Evolutionary conservation across 2,329 filamentous ascomycete species (phyloP).

Genomic region (Hysterium pulicare): DNA sequence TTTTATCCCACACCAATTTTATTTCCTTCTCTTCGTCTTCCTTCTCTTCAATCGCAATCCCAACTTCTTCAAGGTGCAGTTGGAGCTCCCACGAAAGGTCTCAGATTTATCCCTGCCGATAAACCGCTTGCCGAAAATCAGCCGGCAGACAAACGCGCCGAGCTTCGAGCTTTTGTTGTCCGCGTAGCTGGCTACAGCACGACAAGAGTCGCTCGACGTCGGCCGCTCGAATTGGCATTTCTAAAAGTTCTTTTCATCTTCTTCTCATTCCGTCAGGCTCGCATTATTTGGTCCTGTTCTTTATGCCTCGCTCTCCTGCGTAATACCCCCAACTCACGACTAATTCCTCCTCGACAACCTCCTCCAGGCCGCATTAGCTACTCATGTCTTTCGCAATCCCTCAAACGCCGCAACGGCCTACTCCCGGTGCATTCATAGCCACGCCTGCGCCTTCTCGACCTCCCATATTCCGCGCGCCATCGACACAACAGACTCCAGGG

Average conservation of each 20-base stretch:
- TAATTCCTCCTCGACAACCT: background rate
- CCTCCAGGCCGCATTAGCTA: background rate
- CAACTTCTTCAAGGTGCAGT: too few species aligned
- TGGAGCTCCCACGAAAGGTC: too few species aligned
- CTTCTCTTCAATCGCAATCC: too few species aligned
- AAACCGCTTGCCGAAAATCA: too few species aligned
- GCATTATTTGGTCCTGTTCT: background rate
- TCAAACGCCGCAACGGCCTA: slow-evolving; percentile 62
- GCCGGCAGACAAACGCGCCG: too few species aligned
- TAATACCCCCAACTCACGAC: background rate
- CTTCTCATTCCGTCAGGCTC: background rate
- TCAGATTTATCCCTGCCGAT: too few species aligned
- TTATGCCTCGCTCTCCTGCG: background rate
- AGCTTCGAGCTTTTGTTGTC: background rate
- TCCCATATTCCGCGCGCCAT: slow-evolving; percentile 19
- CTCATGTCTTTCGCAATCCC: background rate
- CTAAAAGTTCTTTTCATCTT: background rate
- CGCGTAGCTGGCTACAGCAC: background rate
- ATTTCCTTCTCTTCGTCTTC: too few species aligned
- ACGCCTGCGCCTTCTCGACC: slow-evolving; percentile 59
- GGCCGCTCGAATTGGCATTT: background rate
- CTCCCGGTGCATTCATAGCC: slow-evolving; percentile 73
- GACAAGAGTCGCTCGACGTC: too few species aligned
- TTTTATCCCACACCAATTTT: too few species aligned
- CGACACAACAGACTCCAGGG: slow-evolving; percentile 14